A percentile compares a stretch with the other conserved stretches of the same genome.
phyloP scores from a whole-genome alignment of 495 filamentous ascomycete species.

The Rhypophila decipiens region DNA sequence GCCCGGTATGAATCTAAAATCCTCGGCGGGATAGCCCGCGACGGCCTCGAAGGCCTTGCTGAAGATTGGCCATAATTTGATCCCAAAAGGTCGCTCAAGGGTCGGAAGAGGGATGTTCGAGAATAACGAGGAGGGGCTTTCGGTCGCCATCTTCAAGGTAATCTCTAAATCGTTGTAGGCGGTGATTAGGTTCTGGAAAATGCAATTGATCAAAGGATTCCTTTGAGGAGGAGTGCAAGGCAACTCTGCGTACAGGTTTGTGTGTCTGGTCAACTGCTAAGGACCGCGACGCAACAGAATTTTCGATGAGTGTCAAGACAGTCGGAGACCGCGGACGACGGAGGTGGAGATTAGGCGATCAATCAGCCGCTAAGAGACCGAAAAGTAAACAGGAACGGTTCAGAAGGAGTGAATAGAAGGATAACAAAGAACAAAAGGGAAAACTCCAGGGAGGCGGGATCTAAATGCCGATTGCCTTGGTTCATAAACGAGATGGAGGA shows the following conservation, averaged over 20 bases:
- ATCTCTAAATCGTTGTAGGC: constrained; percentile 1
- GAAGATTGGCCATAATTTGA: constrained; percentile 92
- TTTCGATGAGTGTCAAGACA: constrained; percentile 7
- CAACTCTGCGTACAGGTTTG: not conserved
- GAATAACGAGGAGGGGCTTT: constrained; percentile 48
- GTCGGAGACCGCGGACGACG: not conserved
- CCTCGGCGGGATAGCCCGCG: constrained; percentile 63
- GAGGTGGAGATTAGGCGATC: constrained; percentile 11
- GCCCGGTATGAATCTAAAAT: constrained; percentile 63
- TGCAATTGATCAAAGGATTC: not conserved
- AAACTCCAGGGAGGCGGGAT: constrained; percentile 7
- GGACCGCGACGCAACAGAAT: not conserved
- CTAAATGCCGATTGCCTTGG: constrained; percentile 1
- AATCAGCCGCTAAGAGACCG: constrained; percentile 15
- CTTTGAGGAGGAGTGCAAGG: not conserved
- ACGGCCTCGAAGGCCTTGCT: constrained; percentile 69
- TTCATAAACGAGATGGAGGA: not conserved
- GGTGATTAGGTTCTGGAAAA: constrained; percentile 8
- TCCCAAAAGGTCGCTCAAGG: constrained; percentile 85
- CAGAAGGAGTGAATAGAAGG: constrained; percentile 27
- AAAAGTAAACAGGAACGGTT: constrained; percentile 14
- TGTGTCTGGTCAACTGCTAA: not conserved
- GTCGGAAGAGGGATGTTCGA: constrained; percentile 67
- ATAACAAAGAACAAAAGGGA: constrained; percentile 10
- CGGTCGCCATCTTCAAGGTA: constrained; percentile 31